Evolutionary conservation across 306 rosid species (phyloP).

Genomic region (Vicia faba): DNA sequence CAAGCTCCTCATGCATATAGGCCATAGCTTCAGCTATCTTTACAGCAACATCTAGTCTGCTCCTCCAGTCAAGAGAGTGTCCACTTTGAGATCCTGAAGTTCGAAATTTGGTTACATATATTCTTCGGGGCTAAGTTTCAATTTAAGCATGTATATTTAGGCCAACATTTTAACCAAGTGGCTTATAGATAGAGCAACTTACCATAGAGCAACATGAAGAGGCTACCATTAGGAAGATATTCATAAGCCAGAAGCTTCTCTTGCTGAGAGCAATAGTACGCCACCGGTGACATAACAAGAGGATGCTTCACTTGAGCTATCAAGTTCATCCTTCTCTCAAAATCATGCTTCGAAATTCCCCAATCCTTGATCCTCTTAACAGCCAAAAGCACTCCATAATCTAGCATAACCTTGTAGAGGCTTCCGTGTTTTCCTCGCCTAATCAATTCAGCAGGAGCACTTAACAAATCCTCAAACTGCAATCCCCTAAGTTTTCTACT

Average conservation of each 20-base stretch:
- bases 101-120: neutral
- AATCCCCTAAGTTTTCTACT: conserved; percentile 43
- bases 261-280: conserved; percentile 71
- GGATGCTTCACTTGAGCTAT: conserved; percentile 55
- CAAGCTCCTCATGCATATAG: conserved; percentile 64
- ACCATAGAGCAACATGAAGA: conserved; percentile 72
- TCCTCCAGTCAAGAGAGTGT: conserved; percentile 61
- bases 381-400: conserved; percentile 54
- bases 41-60: conserved; percentile 58
- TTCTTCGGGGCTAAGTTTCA: conserved; percentile 3
- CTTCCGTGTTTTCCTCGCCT: conserved; percentile 75
- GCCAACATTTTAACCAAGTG: neutral
- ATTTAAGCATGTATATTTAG: neutral
- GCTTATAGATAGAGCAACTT: conserved; percentile 8
- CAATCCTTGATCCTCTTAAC: conserved; percentile 77
- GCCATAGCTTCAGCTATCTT: conserved; percentile 58
- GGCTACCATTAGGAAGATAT: conserved; percentile 68
- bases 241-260: conserved; percentile 80
- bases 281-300: conserved; percentile 53
- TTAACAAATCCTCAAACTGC: conserved; percentile 65
- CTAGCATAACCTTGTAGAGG: conserved; percentile 66
- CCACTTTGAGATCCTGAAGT: conserved; percentile 55
- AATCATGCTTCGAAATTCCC: conserved; percentile 56
- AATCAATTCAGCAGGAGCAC: conserved; percentile 73
- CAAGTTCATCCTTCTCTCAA: conserved; percentile 53